phyloP scores from a whole-genome alignment of 176 grass and related monocot species.

The Melocanna baccifera region DNA sequence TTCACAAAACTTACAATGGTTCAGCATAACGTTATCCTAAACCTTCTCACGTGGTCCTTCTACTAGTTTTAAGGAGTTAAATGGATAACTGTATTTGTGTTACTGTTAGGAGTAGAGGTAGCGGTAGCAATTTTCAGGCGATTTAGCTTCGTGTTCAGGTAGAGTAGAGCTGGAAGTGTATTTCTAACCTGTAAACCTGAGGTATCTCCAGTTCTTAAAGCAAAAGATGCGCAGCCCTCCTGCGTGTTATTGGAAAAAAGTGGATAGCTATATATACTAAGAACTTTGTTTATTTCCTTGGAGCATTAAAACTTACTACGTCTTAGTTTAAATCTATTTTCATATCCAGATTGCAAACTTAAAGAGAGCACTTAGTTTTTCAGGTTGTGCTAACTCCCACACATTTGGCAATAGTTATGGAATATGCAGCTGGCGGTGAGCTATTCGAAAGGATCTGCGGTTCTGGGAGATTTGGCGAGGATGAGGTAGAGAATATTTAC shows the following conservation, averaged over 20 bases:
- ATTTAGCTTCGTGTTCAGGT: not conserved
- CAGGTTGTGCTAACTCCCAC: slow-evolving; percentile 97
- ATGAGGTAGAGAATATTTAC: slow-evolving; percentile 62
- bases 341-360: slow-evolving; percentile 23
- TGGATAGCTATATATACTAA: not conserved
- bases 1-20: too few relatives aligned
- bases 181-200: not conserved
- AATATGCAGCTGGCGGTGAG: slow-evolving; percentile 96
- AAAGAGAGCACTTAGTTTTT: slow-evolving; percentile 49
- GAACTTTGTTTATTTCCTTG: not conserved
- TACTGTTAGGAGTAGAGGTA: not conserved
- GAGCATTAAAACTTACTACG: not conserved
- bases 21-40: too few relatives aligned
- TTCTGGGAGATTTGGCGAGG: slow-evolving; percentile 91
- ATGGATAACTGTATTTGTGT: not conserved
- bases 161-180: not conserved
- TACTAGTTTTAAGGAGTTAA: not conserved
- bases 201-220: not conserved
- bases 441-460: slow-evolving; percentile 89
- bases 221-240: not conserved
- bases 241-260: not conserved
- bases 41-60: too few relatives aligned
- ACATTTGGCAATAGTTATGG: slow-evolving; percentile 99
- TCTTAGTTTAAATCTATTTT: not conserved
- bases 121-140: not conserved